Evolutionary conservation across 495 filamentous ascomycete genomes (phyloP), one percentile per base, ranked within the genome.

Genomic region (Aspergillus olivimuriae): DNA sequence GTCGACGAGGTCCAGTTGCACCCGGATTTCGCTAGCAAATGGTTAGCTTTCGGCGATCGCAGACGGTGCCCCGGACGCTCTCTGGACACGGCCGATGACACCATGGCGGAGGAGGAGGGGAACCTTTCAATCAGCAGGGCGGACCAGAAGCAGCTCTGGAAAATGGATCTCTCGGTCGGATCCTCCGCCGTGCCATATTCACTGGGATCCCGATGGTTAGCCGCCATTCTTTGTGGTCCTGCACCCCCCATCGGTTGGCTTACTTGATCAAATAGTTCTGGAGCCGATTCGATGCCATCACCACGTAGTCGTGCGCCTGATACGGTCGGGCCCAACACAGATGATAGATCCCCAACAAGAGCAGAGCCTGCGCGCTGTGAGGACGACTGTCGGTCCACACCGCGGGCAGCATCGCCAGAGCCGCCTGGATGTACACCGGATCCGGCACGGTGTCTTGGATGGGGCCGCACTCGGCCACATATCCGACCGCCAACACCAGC

Each of bases 251-350:
- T n/a, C n/a, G n/a, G n/a, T n/a, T n/a, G n/a, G n/a, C 19, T 15
- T 20, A 44, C 41, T 20, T 44, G 12, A 34, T 44, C 31, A 44
- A 23, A 6, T 34, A 7, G 12, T 34, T 44, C 19, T 44, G 41
- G 2, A 44, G 34, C 21, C 36, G 34, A 23, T 22, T 35, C 5
- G 41, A 44, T 1, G 41, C 41, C 19, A 44, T 44, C 14, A 36
- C 12, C 15, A 31, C 34, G 11, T 35, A 44, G 20, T 44, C 41
- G 17, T 44, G 41, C 17, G 41, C 41, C 32, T 44, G 41, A 21
- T 32, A 44, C 15, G 41, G 41, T 9, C 35, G 34, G 11, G 35
- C n/a, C 4, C 26, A 21, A 11, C 41, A 44, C n/a, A 31, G 23
- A 17, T 44, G 35, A n/a, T 44, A 44, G 2, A 44, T 24, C 7